Evolutionary conservation across 495 filamentous ascomycete genomes (phyloP), one percentile per base, ranked within the genome.

Genomic region (Viridothelium virens): DNA sequence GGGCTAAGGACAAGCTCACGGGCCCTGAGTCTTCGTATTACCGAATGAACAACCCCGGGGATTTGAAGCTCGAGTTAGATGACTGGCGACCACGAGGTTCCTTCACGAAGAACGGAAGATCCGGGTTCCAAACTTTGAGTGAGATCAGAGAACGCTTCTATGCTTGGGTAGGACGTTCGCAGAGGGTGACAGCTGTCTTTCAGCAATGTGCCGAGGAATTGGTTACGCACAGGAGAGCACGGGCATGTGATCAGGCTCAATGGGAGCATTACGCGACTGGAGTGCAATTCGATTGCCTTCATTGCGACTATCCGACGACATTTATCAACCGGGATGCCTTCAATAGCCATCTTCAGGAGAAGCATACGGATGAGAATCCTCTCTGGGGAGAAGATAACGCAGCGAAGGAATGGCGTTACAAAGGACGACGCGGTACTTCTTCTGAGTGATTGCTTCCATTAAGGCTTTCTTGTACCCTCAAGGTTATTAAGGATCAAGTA

Each of bases 201-300:
- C 53, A 59, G 10, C 25, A 33, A 7, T 59, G 53, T 36, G 53
- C 53, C 31, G 14, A 33, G 31, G 53, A 59, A 59, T 59, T 59
- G 31, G 53, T 59, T 18, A 59, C 1, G 36, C 53, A 31, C 6
- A 59, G 53, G 31, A 18, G 53, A 33, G 53, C 53, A 59, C 33
- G 53, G 31, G 31, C 53, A 9, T 34, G 11, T 14, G 48, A 18
- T 5, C 9, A 36, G 53, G 36, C 31, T 9, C 25, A 4, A 34
- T 59, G 53, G 53, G 53, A 59, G 53, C 53, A 59, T 14, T 59
- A 34, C 53, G 53, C 53, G 5, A 59, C 53, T 9, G 4, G 53
- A 7, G 36, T 59, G 25, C 33, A 59, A 14, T 7, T 59, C 53
- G 36, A 14, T 33, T 59, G 53, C 31, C 36, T n/a, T 36, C 25